phyloP scores from a whole-genome alignment of 345 rosid species.

The Arabidopsis arenosa region DNA sequence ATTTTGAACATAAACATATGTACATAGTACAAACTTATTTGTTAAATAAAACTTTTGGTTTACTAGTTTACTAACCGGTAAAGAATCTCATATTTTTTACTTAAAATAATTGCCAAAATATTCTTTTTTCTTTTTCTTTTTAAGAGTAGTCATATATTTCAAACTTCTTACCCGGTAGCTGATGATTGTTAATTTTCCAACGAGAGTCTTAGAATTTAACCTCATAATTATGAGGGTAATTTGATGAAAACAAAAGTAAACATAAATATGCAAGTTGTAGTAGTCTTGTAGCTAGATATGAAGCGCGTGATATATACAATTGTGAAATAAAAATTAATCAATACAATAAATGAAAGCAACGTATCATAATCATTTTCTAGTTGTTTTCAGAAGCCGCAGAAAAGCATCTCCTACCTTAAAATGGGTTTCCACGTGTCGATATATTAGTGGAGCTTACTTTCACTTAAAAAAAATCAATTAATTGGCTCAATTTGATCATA shows the following conservation, averaged over 20 bases:
- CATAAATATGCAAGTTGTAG: conserved; percentile 28
- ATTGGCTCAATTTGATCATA: not conserved
- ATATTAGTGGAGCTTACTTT: conserved; percentile 14
- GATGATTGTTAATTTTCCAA: not conserved
- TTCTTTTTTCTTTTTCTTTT: no score
- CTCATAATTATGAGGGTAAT: not conserved
- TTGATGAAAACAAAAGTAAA: conserved; percentile 8
- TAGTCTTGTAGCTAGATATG: not conserved
- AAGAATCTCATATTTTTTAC: no score
- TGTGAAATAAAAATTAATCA: not conserved
- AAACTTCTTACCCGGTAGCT: not conserved
- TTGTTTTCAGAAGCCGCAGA: conserved; percentile 52
- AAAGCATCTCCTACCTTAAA: conserved; percentile 58
- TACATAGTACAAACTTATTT: no score
- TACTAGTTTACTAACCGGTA: no score
- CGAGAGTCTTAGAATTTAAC: not conserved
- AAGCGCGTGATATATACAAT: conserved; percentile 27
- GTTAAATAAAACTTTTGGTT: no score
- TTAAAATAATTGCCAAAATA: no score
- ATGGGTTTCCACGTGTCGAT: conserved; percentile 52
- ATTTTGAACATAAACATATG: no score
- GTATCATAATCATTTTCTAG: conserved; percentile 35
- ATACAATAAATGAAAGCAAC: conserved; percentile 40
- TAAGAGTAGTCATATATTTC: not conserved
- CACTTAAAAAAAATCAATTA: not conserved